Percentiles rank a stretch among this genome's conserved stretches.
These are phyloP conservation scores for Helichrysum umbraculigerum DNA, from an alignment of 129 eudicot species.

Conservation along the genomic window DNA sequence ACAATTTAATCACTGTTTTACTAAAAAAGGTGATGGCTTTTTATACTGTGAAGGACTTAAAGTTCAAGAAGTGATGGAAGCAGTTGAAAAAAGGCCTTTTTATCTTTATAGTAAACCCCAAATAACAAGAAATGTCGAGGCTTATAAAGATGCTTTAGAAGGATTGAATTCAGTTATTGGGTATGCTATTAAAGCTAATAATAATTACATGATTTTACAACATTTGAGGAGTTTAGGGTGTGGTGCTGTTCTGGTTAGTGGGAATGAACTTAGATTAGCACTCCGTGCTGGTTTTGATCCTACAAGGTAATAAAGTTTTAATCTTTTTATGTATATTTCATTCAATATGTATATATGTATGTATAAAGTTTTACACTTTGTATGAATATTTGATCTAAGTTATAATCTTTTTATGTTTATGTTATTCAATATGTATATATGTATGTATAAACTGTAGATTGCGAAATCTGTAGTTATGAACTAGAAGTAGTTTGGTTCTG, in stretches of 20 bases:
- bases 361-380: background rate
- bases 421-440: background rate
- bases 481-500: background rate
- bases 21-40: conserved; percentile 73
- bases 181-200: conserved; percentile 87
- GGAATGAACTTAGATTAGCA: conserved; percentile 85
- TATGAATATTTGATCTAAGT: background rate
- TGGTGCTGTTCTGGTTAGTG: conserved; percentile 97
- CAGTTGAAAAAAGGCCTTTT: conserved; percentile 73
- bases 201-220: conserved; percentile 75
- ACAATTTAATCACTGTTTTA: conserved; percentile 64
- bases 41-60: conserved; percentile 70
- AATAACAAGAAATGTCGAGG: conserved; percentile 85
- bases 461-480: background rate
- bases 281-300: conserved; percentile 89
- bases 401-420: background rate
- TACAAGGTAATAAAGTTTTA: conserved; percentile 47
- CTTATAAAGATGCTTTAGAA: conserved; percentile 80
- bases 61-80: conserved; percentile 78
- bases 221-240: conserved; percentile 77
- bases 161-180: conserved; percentile 82
- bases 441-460: background rate
- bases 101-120: conserved; percentile 94
- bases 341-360: background rate
- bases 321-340: background rate